phyloP scores from a whole-genome alignment of 345 rosid genomes.

The Populus tremula region DNA sequence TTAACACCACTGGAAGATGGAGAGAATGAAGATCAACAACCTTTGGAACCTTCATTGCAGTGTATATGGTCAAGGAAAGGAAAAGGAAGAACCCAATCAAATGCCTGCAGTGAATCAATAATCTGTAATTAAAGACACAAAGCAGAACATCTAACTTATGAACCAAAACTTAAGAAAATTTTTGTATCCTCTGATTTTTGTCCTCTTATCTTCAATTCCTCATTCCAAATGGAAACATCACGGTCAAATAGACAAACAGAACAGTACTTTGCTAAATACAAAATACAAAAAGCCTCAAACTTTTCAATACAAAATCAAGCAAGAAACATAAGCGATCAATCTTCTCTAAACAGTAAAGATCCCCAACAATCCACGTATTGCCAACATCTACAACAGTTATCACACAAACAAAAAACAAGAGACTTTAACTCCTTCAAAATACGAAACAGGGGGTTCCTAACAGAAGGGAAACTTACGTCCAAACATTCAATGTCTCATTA shows the following conservation, averaged over 20 bases:
- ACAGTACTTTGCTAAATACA: neutral
- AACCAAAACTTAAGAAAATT: neutral
- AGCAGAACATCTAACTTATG: neutral
- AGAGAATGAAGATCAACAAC: conserved; percentile 79
- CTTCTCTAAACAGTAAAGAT: conserved; percentile 1
- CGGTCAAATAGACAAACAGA: too few relatives aligned
- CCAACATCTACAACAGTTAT: neutral
- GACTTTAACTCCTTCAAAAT: neutral
- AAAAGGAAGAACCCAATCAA: conserved; percentile 96
- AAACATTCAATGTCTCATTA: conserved; percentile 89
- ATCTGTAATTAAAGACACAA: neutral
- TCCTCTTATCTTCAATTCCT: too few relatives aligned
- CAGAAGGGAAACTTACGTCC: conserved; percentile 66
- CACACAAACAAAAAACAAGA: neutral
- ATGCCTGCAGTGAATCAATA: conserved; percentile 57
- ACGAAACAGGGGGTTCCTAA: neutral
- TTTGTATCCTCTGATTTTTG: neutral
- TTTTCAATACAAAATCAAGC: neutral
- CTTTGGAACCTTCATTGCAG: conserved; percentile 72
- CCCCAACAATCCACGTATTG: neutral
- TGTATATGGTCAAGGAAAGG: conserved; percentile 80
- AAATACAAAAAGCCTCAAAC: neutral
- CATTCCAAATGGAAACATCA: too few relatives aligned
- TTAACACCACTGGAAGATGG: conserved; percentile 65
- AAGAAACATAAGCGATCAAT: neutral